Evolutionary conservation across 1,284 basidiomycete species (phyloP), one percentile per base, ranked within the genome.

Genomic region (Coniferiporia sulphurascens): DNA sequence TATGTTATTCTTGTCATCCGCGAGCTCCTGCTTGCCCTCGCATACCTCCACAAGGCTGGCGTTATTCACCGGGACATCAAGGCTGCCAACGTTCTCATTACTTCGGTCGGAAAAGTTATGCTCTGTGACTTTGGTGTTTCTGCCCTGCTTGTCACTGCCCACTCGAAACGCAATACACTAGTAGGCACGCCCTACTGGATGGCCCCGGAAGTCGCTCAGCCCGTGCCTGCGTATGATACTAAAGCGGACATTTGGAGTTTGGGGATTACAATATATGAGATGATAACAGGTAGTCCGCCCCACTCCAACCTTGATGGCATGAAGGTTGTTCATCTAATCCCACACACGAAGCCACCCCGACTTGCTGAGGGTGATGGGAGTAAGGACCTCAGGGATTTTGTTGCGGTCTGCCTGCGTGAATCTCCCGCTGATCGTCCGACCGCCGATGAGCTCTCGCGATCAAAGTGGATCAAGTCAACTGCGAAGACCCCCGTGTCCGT

Each of bases 141-240:
- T 6, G 95, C 97, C 6, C 84, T 97, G 36, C 82, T 98, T 38
- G 86, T 90, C 5, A 94, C 91, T 4, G 81, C 86, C 1, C 87
- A 88, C 5, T 91, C 91, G 70, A 98, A 98, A 72, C 84, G 95
- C 21, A 94, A 93, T 52, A 98, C 95, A 0, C 85, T 98, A 65
- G 93, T 95, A 62, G 96, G 96, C 1, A 98, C 96, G 0, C 95
- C 95, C 0, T 93, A 96, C 71, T 98, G 95, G 95, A 98, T 98
- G 96, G 95, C 95, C 0, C 95, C 95, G 0, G 96, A 98, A 73
- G 94, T 98, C 4, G 91, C 96, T 15, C 90, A 93, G 62, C 86
- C 88, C 44, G 86, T 89, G 2, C 86, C 91, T 36, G 80, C 88
- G 48, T 99, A 99, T 71, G 95, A 98, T 68, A 89, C 90, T 35